These are phyloP conservation scores for Bremia lactucae DNA, from an alignment of 352 stramenopile species.

Conservation along the genomic window DNA sequence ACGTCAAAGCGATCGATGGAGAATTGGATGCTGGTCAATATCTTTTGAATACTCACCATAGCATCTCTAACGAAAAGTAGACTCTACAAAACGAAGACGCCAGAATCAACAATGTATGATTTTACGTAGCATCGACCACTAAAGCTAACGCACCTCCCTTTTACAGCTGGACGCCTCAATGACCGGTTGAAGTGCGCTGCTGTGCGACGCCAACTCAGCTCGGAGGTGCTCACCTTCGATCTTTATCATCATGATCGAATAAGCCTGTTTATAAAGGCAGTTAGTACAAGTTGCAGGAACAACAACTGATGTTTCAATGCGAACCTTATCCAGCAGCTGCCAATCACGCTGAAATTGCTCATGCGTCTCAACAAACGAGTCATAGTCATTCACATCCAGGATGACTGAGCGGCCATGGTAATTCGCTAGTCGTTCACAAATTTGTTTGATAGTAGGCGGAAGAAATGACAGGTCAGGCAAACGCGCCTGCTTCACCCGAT, in stretches of 20 bases:
- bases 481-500: slow-evolving; percentile 24
- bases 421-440: slow-evolving; percentile 40
- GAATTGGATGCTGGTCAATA: slow-evolving; percentile 27
- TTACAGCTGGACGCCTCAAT: slow-evolving; percentile 17
- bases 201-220: slow-evolving; percentile 13
- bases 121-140: neutral
- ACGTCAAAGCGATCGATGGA: slow-evolving; percentile 30
- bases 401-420: slow-evolving; percentile 45
- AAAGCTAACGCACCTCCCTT: slow-evolving; percentile 23
- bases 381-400: slow-evolving; percentile 52
- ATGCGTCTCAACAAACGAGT: slow-evolving; percentile 40
- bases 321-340: slow-evolving; percentile 61
- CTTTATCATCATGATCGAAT: slow-evolving; percentile 43
- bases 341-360: slow-evolving; percentile 40
- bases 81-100: slow-evolving; percentile 12
- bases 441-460: slow-evolving; percentile 27
- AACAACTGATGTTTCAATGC: neutral
- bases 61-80: slow-evolving; percentile 33
- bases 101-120: neutral
- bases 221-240: slow-evolving; percentile 34
- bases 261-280: slow-evolving; percentile 15
- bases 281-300: neutral
- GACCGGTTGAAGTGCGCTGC: slow-evolving; percentile 12
- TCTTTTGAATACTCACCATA: slow-evolving; percentile 38
- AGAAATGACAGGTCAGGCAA: slow-evolving; percentile 48